phyloP scores from a whole-genome alignment of 768 basidiomycete species.

The Porphyrellus cyaneotinctus region DNA sequence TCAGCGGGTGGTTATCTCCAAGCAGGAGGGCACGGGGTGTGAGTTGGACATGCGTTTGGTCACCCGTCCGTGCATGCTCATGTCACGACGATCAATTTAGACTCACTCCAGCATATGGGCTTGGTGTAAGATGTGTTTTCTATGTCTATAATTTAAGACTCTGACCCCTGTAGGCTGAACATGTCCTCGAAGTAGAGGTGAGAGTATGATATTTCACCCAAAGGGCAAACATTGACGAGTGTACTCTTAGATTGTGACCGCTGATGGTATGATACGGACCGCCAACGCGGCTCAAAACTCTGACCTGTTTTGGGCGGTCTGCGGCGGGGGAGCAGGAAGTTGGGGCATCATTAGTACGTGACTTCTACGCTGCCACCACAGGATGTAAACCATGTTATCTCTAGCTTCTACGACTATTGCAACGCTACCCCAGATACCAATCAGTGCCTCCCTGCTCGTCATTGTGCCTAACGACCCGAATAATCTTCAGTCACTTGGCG shows the following conservation, averaged over 20 bases:
- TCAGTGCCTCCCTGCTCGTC: background rate
- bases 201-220: background rate
- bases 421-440: background rate
- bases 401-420: background rate
- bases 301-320: background rate
- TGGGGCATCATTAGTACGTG: constrained; percentile 1
- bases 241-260: background rate
- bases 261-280: background rate
- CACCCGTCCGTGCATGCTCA: background rate
- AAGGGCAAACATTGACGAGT: background rate
- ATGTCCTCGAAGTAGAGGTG: background rate
- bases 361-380: background rate
- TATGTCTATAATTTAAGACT: background rate
- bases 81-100: background rate
- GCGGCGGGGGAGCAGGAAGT: background rate
- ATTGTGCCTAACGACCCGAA: background rate
- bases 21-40: constrained; percentile 44
- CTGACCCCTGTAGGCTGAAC: background rate
- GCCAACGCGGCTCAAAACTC: background rate
- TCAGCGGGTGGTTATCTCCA: constrained; percentile 41
- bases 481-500: background rate
- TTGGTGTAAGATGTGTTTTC: background rate
- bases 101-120: background rate
- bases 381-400: background rate
- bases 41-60: background rate